Base-by-base conservation (phyloP, 2,329 filamentous ascomycete species). In the Aureobasidium sp. region DNA sequence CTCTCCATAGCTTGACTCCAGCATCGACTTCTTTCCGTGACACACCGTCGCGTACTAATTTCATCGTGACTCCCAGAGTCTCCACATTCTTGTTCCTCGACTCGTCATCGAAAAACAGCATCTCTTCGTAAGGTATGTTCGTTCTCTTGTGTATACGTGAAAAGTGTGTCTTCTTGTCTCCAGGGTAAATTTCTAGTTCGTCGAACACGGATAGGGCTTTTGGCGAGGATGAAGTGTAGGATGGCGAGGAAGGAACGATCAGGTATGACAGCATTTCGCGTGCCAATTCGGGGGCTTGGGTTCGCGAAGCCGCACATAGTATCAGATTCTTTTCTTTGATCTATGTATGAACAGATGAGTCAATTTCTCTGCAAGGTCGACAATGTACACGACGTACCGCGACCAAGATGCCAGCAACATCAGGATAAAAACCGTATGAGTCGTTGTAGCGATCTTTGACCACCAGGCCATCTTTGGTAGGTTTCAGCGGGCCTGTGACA, bases 51-150 rank as follows among this genome's bases (percentile, higher is more conserved):
- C 83, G 78, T 0, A 97, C 87, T 55, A 97, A 76, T 71, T 85
- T 86, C 84, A 97, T 96, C 0, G 88, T 89, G 3, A 96, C 88
- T 0, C 92, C 92, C 55, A 97, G 70, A 50, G 82, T 78, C 75
- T 88, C 84, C 0, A 96, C 93, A 71, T 97, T 92, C 63, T 84
- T 81, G 71, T 97, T 97, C 64, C 93, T 78, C 59, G 82, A 81
- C 82, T 97, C 93, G 69, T 97, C 93, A 69, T 97, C 93, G 67
- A 97, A 97, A 74, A 97, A 97, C 37, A 97, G 73, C 87, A 97
- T 96, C 52, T 97, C 90, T 66, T 88, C 83, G 70, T 85, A 96
- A 6, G 79, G 77, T 2, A 97, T 74, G 1, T 85, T 86, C 15
- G 88, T 92, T 62, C 84, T 81, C 72, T 87, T 83, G 10, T 88